Evolutionary conservation across 2,329 filamentous ascomycete genomes (phyloP), one percentile per base, ranked within the genome.

Genomic region (Bipolaris cookei): DNA sequence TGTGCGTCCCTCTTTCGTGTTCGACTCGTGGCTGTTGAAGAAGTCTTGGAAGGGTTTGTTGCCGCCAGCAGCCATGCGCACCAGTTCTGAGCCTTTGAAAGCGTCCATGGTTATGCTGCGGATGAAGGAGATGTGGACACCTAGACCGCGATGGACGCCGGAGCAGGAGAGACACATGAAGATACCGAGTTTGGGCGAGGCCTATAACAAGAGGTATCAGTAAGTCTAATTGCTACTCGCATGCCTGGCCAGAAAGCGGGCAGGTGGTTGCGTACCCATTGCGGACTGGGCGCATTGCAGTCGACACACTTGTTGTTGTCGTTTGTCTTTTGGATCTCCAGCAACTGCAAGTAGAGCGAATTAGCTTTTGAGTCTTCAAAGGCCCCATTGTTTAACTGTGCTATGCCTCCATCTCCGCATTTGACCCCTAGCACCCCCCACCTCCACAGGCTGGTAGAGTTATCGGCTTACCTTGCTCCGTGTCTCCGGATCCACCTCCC

Each of bases 401-500:
- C 32, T 32, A 39, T 45, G 42, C 35, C 46, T 28, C 25, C 35
- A 34, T 47, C 16, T 46, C 37, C 30, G 54, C 49, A 52, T 35
- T 53, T 47, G 48, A 52, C 56, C 46, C 56, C 51, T 55, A 56
- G 37, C 37, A 51, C 39, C 55, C 50, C 58, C 56, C 61, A 52
- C 54, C 60, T 55, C 52, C 44, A 50, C 54, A 42, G 47, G 21
- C 13, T 48, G 46, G 45, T 28, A 32, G 16, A 41, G 45, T 14
- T 28, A 41, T 42, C 50, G 51, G 61, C 75, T 69, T 81, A 96
- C 93, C 87, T 98, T 98, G 74, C 90, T 92, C 80, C 92, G 88
- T 61, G 94, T 98, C 83, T 98, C 94, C 46, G 95, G 95, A 79
- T 99, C 95, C 66, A 99, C 92, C 82, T 99, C 95, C 95, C 95